Evolutionary conservation across 148 eudicot species (phyloP).

Genomic region (Cornus suecica): DNA sequence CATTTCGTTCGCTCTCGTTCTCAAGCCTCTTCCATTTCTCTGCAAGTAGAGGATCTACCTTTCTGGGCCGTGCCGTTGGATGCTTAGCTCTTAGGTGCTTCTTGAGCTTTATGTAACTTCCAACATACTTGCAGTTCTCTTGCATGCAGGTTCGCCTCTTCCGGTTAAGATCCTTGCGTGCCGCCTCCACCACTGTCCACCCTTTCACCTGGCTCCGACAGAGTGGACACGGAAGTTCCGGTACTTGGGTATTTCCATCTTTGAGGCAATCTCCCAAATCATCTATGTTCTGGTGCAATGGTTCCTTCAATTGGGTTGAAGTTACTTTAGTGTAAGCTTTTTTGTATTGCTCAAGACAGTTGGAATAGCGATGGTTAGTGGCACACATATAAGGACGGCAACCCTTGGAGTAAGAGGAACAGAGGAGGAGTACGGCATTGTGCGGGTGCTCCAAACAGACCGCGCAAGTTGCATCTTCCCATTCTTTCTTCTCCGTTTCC

Average conservation of each 20-base stretch:
- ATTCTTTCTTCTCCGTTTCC: conserved; percentile 35
- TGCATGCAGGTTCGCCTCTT: conserved; percentile 70
- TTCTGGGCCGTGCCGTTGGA: conserved; percentile 64
- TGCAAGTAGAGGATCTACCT: conserved; percentile 68
- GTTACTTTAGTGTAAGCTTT: conserved; percentile 48
- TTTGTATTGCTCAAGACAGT: conserved; percentile 47
- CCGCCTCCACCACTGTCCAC: conserved; percentile 73
- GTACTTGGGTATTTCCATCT: conserved; percentile 29
- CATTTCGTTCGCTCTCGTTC: conserved; percentile 54
- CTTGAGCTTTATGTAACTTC: conserved; percentile 65
- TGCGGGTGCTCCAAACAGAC: conserved; percentile 54
- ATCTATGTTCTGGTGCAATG: conserved; percentile 3
- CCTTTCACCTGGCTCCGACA: conserved; percentile 95
- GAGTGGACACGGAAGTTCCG: conserved; percentile 70
- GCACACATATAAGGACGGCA: conserved; percentile 59
- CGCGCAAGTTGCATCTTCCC: conserved; percentile 36
- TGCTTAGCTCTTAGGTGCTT: conserved; percentile 68
- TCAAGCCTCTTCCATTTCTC: conserved; percentile 81
- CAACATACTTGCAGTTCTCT: conserved; percentile 63
- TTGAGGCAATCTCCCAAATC: conserved; percentile 14
- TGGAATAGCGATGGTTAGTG: conserved; percentile 44
- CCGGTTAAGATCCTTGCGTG: conserved; percentile 57
- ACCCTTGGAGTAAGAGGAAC: conserved; percentile 50
- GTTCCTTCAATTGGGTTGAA: conserved; percentile 18
- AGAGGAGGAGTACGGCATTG: conserved; percentile 50